phyloP scores from a whole-genome alignment of 345 rosid genomes.

The Populus tremula region DNA sequence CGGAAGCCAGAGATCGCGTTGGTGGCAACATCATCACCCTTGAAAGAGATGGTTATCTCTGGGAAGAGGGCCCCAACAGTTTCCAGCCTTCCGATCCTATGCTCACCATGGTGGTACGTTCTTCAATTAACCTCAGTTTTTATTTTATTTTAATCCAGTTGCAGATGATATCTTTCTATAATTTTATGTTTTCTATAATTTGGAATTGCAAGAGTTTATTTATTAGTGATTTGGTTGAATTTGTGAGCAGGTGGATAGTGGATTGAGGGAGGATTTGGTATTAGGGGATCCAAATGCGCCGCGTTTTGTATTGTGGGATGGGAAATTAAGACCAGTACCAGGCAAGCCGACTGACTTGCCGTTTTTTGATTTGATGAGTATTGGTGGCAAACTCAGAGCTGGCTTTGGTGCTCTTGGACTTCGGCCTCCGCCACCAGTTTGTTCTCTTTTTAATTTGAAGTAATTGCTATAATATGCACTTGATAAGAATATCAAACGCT shows the following conservation, averaged over 20 bases:
- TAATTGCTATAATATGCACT: not conserved
- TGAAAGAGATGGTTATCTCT: constrained; percentile 77
- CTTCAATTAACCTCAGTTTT: not conserved
- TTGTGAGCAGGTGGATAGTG: constrained; percentile 68
- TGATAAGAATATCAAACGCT: not conserved
- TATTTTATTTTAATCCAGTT: not conserved
- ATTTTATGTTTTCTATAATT: not conserved
- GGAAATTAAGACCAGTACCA: constrained; percentile 86
- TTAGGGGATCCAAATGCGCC: constrained; percentile 91
- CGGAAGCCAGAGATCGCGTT: constrained; percentile 78
- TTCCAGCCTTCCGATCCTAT: constrained; percentile 95
- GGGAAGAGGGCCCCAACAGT: constrained; percentile 98
- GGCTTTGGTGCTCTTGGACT: constrained; percentile 85
- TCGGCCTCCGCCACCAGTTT: constrained; percentile 87
- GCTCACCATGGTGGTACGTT: constrained; percentile 79
- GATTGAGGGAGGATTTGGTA: constrained; percentile 81
- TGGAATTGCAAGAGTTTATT: not conserved
- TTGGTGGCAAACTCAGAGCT: constrained; percentile 85
- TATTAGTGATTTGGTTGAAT: not conserved
- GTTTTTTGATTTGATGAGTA: constrained; percentile 79
- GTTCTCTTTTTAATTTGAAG: constrained; percentile 35
- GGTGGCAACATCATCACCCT: constrained; percentile 86
- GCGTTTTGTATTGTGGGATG: constrained; percentile 83
- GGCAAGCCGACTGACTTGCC: constrained; percentile 70
- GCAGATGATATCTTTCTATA: not conserved